phyloP scores from a whole-genome alignment of 2,329 filamentous ascomycete species.

The Claviceps fusiformis region DNA sequence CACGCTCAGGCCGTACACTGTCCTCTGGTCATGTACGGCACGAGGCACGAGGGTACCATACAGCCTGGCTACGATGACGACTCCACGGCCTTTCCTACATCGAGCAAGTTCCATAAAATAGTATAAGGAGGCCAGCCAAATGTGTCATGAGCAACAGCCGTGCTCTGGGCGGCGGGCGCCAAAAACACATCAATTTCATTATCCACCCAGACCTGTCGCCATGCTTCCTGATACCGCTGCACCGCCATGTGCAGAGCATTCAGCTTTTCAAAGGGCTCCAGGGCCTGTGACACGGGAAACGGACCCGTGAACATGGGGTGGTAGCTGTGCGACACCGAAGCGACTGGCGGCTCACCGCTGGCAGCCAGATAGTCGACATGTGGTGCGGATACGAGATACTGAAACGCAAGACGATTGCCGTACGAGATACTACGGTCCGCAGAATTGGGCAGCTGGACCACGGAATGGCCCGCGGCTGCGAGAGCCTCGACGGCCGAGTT shows the following conservation, averaged over 20 bases:
- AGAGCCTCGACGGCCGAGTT: constrained; percentile 25
- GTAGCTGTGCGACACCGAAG: background rate
- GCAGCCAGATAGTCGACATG: background rate
- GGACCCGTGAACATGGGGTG: background rate
- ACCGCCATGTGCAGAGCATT: constrained; percentile 9
- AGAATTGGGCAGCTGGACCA: constrained; percentile 22
- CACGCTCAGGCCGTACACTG: too few relatives aligned
- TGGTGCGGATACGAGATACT: background rate
- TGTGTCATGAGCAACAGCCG: constrained; percentile 36
- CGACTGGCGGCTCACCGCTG: background rate
- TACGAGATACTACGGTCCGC: constrained; percentile 1
- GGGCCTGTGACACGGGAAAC: constrained; percentile 3
- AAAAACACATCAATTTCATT: constrained; percentile 36
- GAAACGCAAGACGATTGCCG: constrained; percentile 7
- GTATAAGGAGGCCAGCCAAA: constrained; percentile 34
- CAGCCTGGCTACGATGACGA: too few relatives aligned
- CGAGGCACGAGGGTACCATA: too few relatives aligned
- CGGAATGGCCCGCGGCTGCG: constrained; percentile 27
- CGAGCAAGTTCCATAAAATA: constrained; percentile 35
- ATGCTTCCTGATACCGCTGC: constrained; percentile 21
- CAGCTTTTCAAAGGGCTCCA: constrained; percentile 22
- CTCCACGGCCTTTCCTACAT: constrained; percentile 18
- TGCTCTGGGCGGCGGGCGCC: constrained; percentile 33
- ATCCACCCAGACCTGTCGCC: constrained; percentile 26
- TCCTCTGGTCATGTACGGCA: too few relatives aligned